A percentile compares a stretch with the other conserved stretches of the same genome.
Conservation (phyloP, 306 rosid species). For the Alnus rubra region DNA sequence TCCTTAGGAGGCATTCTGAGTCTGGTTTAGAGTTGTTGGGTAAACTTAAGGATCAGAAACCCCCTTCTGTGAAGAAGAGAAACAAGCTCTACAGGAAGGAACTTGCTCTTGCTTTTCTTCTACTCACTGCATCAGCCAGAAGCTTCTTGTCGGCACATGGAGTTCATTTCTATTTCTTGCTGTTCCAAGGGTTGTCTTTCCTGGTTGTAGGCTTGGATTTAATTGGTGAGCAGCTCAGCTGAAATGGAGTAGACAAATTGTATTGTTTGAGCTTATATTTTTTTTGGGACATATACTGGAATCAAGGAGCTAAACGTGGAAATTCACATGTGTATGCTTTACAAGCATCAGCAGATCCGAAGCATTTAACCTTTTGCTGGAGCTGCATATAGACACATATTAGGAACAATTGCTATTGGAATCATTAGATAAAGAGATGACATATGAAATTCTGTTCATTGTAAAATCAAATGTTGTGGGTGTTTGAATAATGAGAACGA, state of each 20-base stretch:
- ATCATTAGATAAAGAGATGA: neutral
- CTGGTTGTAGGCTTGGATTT: constrained; percentile 89
- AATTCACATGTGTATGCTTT: neutral
- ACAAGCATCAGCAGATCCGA: neutral
- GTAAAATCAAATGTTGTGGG: neutral
- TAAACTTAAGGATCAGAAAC: constrained; percentile 60
- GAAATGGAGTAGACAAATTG: constrained; percentile 32
- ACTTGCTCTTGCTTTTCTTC: constrained; percentile 85
- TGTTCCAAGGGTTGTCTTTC: constrained; percentile 93
- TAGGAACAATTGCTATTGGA: neutral
- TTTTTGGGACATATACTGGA: constrained; percentile 3
- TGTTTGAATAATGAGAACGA: neutral
- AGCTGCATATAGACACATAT: neutral
- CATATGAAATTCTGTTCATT: neutral
- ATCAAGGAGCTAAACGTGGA: constrained; percentile 1
- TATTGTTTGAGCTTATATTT: neutral
- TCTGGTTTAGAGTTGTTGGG: constrained; percentile 74
- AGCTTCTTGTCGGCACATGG: constrained; percentile 92
- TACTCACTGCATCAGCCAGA: constrained; percentile 92
- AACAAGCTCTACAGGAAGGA: constrained; percentile 85
- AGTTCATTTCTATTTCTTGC: constrained; percentile 92
- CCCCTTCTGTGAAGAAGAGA: constrained; percentile 53
- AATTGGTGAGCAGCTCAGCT: constrained; percentile 90
- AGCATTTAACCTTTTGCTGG: neutral
- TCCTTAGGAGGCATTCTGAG: constrained; percentile 75